phyloP scores from a whole-genome alignment of 2,329 filamentous ascomycete species.

The Fusarium duplospermum region DNA sequence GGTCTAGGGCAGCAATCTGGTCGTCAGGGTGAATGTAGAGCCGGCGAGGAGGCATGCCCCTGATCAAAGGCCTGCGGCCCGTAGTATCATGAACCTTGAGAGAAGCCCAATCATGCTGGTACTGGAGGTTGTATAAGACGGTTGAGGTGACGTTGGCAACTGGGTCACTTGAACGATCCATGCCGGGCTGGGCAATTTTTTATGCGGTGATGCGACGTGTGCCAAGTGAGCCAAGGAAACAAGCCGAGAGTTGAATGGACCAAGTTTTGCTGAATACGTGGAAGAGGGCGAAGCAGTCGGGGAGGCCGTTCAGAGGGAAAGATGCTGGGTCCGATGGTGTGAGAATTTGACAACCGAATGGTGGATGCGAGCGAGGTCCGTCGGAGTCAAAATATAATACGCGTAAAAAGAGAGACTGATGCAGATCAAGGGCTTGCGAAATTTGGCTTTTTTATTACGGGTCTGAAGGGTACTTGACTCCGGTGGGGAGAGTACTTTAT shows the following conservation, averaged over 20 bases:
- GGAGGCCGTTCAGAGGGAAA: not conserved
- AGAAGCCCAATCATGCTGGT: constrained; percentile 80
- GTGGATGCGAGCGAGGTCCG: not conserved
- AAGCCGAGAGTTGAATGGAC: not conserved
- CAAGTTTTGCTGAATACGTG: constrained; percentile 3
- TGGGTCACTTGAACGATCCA: constrained; percentile 26
- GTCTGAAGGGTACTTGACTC: not conserved
- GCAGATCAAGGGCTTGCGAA: constrained; percentile 16
- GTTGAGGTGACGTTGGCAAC: constrained; percentile 50
- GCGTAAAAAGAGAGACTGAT: constrained; percentile 8
- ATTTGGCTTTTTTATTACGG: constrained; percentile 31
- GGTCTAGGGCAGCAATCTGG: constrained; percentile 77
- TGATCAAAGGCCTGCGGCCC: constrained; percentile 71
- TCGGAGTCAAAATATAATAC: not conserved
- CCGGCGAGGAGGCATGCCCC: constrained; percentile 77
- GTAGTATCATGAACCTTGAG: constrained; percentile 65
- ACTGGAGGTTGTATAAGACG: constrained; percentile 76
- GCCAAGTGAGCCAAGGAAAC: constrained; percentile 5
- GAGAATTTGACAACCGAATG: not conserved
- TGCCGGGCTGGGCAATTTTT: constrained; percentile 9
- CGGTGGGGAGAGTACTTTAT: constrained; percentile 9
- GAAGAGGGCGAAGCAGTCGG: constrained; percentile 7
- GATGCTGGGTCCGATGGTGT: not conserved
- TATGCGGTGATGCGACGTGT: constrained; percentile 6
- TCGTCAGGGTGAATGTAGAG: constrained; percentile 87